Conservation (phyloP, 2,329 filamentous ascomycete species). For the Botrytis hyacinthi region DNA sequence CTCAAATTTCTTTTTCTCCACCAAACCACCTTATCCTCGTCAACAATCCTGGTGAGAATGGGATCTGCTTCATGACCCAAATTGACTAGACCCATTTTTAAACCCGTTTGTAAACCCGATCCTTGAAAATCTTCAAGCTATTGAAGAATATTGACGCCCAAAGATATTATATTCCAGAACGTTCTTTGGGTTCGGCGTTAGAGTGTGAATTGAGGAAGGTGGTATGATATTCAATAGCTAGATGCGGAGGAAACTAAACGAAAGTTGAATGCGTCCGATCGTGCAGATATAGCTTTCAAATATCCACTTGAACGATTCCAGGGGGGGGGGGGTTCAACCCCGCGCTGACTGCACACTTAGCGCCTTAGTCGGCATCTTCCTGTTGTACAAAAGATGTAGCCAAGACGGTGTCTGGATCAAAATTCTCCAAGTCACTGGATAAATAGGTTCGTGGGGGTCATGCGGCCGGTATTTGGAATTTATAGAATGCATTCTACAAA, state of each 20-base stretch:
- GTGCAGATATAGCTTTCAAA: constrained; percentile 11
- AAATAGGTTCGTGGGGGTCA: constrained; percentile 17
- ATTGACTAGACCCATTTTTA: constrained; percentile 4
- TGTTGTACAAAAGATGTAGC: not conserved
- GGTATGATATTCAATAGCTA: not conserved
- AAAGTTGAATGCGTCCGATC: constrained; percentile 16
- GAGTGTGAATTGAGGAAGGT: constrained; percentile 16
- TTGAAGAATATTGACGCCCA: not conserved
- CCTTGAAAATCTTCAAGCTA: not conserved
- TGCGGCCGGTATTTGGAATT: not conserved
- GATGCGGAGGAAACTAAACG: constrained; percentile 16
- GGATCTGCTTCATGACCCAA: constrained; percentile 36
- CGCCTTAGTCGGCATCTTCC: not conserved
- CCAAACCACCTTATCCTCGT: constrained; percentile 43
- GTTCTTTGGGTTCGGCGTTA: not conserved
- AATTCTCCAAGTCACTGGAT: constrained; percentile 5
- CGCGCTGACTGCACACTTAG: constrained; percentile 5
- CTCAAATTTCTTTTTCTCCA: constrained; percentile 42
- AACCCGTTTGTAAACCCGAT: not conserved
- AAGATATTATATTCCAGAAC: not conserved
- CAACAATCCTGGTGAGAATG: constrained; percentile 42
- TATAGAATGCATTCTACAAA: not conserved
- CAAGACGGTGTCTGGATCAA: constrained; percentile 3
- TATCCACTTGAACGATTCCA: not conserved
- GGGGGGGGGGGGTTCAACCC: not conserved